These are phyloP conservation scores for Craterostigma plantagineum DNA, from an alignment of 257 asterid species.

Conservation along the genomic window DNA sequence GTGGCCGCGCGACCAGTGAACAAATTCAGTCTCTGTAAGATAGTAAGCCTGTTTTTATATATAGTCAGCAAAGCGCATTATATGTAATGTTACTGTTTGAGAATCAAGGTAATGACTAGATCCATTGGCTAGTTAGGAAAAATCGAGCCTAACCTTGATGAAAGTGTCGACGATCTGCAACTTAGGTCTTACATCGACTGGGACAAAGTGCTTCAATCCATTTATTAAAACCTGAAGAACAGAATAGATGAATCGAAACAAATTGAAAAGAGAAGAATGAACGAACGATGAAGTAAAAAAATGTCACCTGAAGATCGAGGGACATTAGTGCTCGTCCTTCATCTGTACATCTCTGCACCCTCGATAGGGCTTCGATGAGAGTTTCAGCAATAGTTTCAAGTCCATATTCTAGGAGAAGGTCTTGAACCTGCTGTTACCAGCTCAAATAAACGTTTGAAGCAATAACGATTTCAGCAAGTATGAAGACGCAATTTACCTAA, in stretches of 20 bases:
- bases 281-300: slow-evolving; percentile 4
- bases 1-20: slow-evolving; percentile 92
- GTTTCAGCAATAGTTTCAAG: slow-evolving; percentile 83
- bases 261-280: background rate
- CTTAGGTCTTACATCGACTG: slow-evolving; percentile 64
- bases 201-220: slow-evolving; percentile 84
- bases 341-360: slow-evolving; percentile 89
- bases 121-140: background rate
- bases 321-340: slow-evolving; percentile 99
- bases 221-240: slow-evolving; percentile 68
- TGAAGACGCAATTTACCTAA: too few relatives aligned
- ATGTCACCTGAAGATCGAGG: slow-evolving; percentile 83
- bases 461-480: too few relatives aligned
- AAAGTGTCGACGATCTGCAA: slow-evolving; percentile 75
- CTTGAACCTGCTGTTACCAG: too few relatives aligned
- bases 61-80: background rate
- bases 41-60: slow-evolving; percentile 85
- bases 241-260: slow-evolving; percentile 9
- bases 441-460: too few relatives aligned
- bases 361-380: slow-evolving; percentile 80
- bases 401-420: slow-evolving; percentile 76
- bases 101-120: too few relatives aligned
- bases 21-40: slow-evolving; percentile 96
- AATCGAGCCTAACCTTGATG: slow-evolving; percentile 48
- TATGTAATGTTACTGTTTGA: background rate